These are phyloP conservation scores for Arthrobotrys iridis DNA, from an alignment of 2,329 filamentous ascomycete genomes.

Conservation along the genomic window DNA sequence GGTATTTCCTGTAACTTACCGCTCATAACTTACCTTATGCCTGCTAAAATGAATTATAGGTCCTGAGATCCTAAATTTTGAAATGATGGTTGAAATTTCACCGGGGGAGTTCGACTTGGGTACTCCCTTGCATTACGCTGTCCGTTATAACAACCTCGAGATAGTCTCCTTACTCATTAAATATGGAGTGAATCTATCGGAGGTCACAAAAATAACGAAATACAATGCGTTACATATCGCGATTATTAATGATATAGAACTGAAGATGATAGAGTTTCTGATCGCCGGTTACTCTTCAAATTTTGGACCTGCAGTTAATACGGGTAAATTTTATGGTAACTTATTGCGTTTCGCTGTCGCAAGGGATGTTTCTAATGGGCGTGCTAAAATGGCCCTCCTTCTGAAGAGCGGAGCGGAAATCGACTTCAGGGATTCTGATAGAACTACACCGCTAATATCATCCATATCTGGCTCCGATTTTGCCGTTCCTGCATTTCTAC, in stretches of 20 bases:
- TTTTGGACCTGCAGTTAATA: no score
- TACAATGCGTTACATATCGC: background rate
- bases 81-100: background rate
- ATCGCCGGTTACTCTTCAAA: no score
- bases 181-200: background rate
- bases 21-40: background rate
- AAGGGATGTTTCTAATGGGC: no score
- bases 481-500: no score
- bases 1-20: background rate
- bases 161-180: background rate
- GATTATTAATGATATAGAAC: background rate
- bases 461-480: background rate
- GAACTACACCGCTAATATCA: background rate
- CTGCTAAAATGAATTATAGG: no score
- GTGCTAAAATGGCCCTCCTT: background rate
- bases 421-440: background rate
- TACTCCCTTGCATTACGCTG: background rate
- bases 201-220: background rate
- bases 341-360: background rate
- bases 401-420: background rate
- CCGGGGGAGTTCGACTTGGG: background rate
- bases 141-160: background rate
- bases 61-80: background rate
- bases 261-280: background rate
- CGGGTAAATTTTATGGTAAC: rapidly evolving